These are phyloP conservation scores for Infundibulicybe gibba DNA, from an alignment of 768 basidiomycete genomes.

Conservation along the genomic window DNA sequence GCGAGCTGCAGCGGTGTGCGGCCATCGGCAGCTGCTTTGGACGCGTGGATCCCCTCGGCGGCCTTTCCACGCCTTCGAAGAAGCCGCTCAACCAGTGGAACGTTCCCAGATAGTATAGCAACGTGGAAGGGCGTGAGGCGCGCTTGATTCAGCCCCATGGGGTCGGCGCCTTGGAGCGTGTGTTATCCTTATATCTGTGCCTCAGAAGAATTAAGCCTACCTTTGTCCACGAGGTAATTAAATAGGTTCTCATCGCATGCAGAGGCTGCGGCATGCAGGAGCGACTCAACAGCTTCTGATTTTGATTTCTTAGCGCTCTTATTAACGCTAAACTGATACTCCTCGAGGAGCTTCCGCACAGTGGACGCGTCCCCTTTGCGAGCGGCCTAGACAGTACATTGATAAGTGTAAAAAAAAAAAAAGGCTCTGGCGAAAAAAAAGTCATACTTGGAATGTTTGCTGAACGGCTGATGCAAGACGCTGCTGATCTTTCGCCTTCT, in stretches of 20 bases:
- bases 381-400: conserved; percentile 15
- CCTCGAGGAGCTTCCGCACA: conserved; percentile 21
- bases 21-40: conserved; percentile 29
- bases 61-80: conserved; percentile 24
- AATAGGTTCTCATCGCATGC: conserved; percentile 25
- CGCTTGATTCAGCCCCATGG: conserved; percentile 23
- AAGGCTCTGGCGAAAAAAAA: neutral
- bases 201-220: conserved; percentile 11
- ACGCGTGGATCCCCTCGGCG: conserved; percentile 29
- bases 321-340: conserved; percentile 27
- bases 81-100: conserved; percentile 26
- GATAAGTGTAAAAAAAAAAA: neutral
- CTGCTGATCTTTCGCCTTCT: conserved; percentile 18
- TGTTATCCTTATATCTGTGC: neutral
- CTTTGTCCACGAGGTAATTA: conserved; percentile 30
- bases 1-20: conserved; percentile 32
- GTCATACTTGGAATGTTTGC: conserved; percentile 23
- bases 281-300: conserved; percentile 18
- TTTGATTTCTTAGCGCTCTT: conserved; percentile 20
- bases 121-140: conserved; percentile 30
- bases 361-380: conserved; percentile 18
- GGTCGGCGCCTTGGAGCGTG: conserved; percentile 23
- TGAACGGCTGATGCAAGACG: conserved; percentile 18
- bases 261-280: conserved; percentile 33
- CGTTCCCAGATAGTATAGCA: conserved; percentile 28